Base-by-base conservation (phyloP, 169 alveolate species). In the Pseudocohnilembus persalinus region DNA sequence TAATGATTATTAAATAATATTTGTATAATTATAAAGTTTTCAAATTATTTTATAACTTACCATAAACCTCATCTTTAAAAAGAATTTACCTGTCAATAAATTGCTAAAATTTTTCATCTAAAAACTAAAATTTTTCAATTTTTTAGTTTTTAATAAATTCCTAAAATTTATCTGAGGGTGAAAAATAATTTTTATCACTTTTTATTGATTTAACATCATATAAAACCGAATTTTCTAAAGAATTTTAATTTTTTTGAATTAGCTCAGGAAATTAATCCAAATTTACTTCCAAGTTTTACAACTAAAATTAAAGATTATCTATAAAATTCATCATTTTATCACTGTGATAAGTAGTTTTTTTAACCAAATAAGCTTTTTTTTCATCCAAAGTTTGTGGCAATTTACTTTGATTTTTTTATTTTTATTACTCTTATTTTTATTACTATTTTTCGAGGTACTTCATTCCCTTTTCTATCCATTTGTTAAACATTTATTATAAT, bases 111-210 rank as follows among this genome's bases (percentile, higher is more conserved):
- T 72, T 72, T 29, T 79, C 28, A 0, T 64, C 31, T 63, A 29
- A 79, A 29, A 79, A 79, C 26, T 79, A 74, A 24, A 79, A 49
- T 29, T 79, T 35, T 20, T 49, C 31, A 63, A 49, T 49, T 20
- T 4, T 11, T 11, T 49, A 11, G 4, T 49, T 49, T 49, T 49
- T 49, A 11, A 49, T 49, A 49, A 11, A 49, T 49, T 49, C 68
- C 20, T n/a, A n/a, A 49, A 49, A 11, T 49, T 49, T 11, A 20
- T 49, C 68, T 4, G 68, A 49, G 68, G 26, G 4, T 49, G 68
- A 49, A 49, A 11, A 20, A 20, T 49, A 49, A 20, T 49, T 49
- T 49, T 49, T n/a, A n/a, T n/a, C n/a, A n/a, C n/a, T n/a, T n/a
- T n/a, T n/a, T n/a, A n/a, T n/a, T n/a, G n/a, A n/a, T n/a, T n/a